Base-by-base conservation (phyloP, 495 filamentous ascomycete species). In the Aspergillus ostianus region DNA sequence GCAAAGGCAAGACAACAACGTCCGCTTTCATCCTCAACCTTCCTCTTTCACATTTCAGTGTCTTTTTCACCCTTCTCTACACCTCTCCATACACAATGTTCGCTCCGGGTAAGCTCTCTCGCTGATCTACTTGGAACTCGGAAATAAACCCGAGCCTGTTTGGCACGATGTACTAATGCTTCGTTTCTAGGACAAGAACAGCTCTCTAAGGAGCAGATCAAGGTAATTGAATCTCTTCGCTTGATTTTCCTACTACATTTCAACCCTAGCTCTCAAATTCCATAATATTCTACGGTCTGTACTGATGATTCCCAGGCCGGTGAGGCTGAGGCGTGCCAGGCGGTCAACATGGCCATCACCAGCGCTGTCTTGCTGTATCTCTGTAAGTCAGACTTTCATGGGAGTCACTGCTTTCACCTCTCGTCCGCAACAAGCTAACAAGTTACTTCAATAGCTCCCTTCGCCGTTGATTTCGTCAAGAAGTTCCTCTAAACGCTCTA, bases 301-400 rank as follows among this genome's bases (percentile, higher is more conserved):
- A 29, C 50, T 52, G 26, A 59, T 48, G 49, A 6, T 15, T 5
- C 50, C 47, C 51, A 85, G 77, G 82, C 81, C 48, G 84, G 84
- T 69, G 91, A 94, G 79, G 74, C 78, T 51, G 85, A 90, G 75
- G 90, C 92, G 46, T 77, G 70, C 67, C 79, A 82, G 69, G 90
- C 86, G 50, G 69, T 92, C 66, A 83, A 85, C 68, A 79, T 75
- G 51, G 84, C 84, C 62, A 62, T 90, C 57, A 80, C 82, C 36
- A 80, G 83, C 51, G 83, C 86, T 60, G 71, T 89, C 64, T 59
- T 87, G 30, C 84, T 97, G 60, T 97, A 97, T 76, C 77, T 97
- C 53, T 93, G 92, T 97, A 85, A 64, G 88, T 74, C 44, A 32
- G 7, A 7, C 51, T 21, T 32, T 27, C 32, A 51, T 64, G 15